Base-by-base conservation (phyloP, 371 early-diverging fungal genomes). In the Lichtheimia hyalospora region DNA sequence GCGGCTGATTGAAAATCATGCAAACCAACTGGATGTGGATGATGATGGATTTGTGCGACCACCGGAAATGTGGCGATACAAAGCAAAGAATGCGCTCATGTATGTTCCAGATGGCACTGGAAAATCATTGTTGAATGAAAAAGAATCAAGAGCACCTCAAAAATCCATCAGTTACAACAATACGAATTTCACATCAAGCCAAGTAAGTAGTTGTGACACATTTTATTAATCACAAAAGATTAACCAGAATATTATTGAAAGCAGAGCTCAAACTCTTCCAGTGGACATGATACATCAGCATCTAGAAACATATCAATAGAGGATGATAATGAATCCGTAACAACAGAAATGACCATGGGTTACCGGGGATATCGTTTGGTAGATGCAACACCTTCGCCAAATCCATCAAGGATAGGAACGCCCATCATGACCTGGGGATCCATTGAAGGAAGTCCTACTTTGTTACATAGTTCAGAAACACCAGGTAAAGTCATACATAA, bases 401-500 rank as follows among this genome's bases (percentile, higher is more conserved):
- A 71, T 28, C 91, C 92, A 23, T 71, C 83, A 2, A 72, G 74
- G 25, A 50, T 74, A 44, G 73, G 70, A 0, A 68, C 75, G 15
- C 78, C 77, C 66, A 78, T 89, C 43, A 86, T 94, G 90, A 94
- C 94, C 2, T 94, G 94, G 94, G 90, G 90, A 49, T 69, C 79
- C 1, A 84, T 89, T 49, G 90, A 88, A 58, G 87, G 84, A 6
- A 88, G 86, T 5, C 90, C 90, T 8, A 52, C 87, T 41, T 61
- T 81, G 28, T 82, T 86, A 23, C 66, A 70, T 7, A 81, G 83
- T 16, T 64, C 75, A 24, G 65, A 73, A 15, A 76, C 82, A 21
- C 79, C 83, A 3, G 79, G 73, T 71, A 61, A 46, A 15, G 4
- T 54, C 0, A 34, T 34, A 10, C 10, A 6, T 8, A 2, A 4